Base-by-base conservation (phyloP, 495 filamentous ascomycete genomes). In the Thozetella sp. region DNA sequence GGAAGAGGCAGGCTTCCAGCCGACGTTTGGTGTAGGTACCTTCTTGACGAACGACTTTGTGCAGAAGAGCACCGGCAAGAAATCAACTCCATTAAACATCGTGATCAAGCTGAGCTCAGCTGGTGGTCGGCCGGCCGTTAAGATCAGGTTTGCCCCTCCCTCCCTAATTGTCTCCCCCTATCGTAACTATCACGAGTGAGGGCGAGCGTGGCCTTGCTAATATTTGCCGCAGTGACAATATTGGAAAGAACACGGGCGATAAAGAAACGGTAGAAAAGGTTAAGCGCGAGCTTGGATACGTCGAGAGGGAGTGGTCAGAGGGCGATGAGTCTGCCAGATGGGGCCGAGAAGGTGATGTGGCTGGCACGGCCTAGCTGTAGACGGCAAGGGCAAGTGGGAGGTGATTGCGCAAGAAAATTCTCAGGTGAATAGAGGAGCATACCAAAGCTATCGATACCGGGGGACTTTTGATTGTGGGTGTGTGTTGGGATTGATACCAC, bases 201-300 rank as follows among this genome's bases (percentile, higher is more conserved):
- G n/a, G n/a, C n/a, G n/a, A n/a, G n/a, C n/a, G n/a, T n/a, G n/a
- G n/a, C 25, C 13, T 11, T 34, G 19, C 59, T 69, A 46, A 72
- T 55, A 22, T 23, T 0, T 0, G 2, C 37, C 4, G 20, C 24
- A 76, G 94, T 63, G 95, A 99, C 70, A 97, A 98, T 68, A 83
- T 91, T 66, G 93, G 93, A 45, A 99, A 99, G 81, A 98, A 98
- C 61, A 98, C 93, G 0, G 95, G 95, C 13, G 91, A 97, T 64
- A 83, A 84, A 65, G 80, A 76, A 25, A 93, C 87, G 11, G 90
- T 99, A 2, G 82, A 85, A 55, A 82, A 87, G 64, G 94, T 97
- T 37, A 99, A 99, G 85, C 77, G 84, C 65, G 78, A 85, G 56
- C 74, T 99, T 12, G 92, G 93, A 0, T 99, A 99, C 62, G 76